A percentile compares a stretch with the other conserved stretches of the same genome.
Evolutionary conservation across 352 stramenopile species (phyloP).

Genomic region (Phytophthora lateralis): DNA sequence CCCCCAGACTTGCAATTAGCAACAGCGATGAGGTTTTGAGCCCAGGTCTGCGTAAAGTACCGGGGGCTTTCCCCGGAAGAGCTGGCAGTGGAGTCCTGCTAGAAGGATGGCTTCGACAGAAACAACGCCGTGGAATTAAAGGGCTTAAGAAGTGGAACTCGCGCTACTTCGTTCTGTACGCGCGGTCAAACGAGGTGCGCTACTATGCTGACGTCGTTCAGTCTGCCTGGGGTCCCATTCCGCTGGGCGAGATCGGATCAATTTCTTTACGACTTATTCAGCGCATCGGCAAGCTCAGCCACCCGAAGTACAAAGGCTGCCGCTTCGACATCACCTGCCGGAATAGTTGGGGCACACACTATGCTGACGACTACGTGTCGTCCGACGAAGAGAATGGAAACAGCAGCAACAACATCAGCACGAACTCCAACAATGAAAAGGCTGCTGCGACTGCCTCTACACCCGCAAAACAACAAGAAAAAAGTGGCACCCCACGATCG

Average conservation of each 20-base stretch:
- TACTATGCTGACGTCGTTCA: constrained; percentile 85
- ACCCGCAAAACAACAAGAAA: constrained; percentile 40
- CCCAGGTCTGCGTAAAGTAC: constrained; percentile 57
- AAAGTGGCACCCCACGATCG: constrained; percentile 60
- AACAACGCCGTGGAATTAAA: constrained; percentile 78
- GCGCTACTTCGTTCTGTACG: constrained; percentile 83
- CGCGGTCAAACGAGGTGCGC: constrained; percentile 71
- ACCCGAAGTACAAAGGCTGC: constrained; percentile 84
- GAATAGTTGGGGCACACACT: constrained; percentile 79
- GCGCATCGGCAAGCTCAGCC: constrained; percentile 75
- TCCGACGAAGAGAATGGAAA: constrained; percentile 70
- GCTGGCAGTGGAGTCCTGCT: constrained; percentile 75
- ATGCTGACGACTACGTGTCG: constrained; percentile 81
- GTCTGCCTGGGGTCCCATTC: constrained; percentile 78
- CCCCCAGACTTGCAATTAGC: constrained; percentile 28
- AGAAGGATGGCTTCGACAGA: constrained; percentile 83
- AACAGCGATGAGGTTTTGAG: constrained; percentile 45
- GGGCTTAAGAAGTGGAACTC: constrained; percentile 88
- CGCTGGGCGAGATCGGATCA: constrained; percentile 75
- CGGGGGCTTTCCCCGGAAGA: constrained; percentile 51
- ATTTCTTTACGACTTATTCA: constrained; percentile 86
- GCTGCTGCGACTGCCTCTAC: constrained; percentile 7
- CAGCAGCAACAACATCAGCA: constrained; percentile 30
- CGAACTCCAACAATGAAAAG: constrained; percentile 32
- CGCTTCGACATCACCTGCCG: constrained; percentile 86